phyloP scores from a whole-genome alignment of 2,329 filamentous ascomycete genomes.

The Fusarium nematophilum region DNA sequence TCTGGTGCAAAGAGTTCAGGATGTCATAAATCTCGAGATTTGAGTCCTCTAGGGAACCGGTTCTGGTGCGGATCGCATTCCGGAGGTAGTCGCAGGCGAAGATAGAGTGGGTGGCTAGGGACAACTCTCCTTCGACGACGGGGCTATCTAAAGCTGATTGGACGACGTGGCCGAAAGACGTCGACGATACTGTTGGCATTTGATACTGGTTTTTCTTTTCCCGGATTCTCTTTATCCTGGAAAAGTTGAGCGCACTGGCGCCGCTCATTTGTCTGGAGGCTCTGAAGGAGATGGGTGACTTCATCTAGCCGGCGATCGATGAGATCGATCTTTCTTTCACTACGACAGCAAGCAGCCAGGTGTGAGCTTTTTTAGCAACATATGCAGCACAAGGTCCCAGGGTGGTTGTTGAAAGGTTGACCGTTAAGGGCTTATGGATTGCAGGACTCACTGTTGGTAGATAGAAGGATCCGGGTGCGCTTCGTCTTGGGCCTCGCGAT shows the following conservation, averaged over 20 bases:
- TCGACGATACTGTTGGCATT: slow-evolving; percentile 20
- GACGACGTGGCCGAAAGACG: slow-evolving; percentile 31
- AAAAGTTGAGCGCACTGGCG: slow-evolving; percentile 12
- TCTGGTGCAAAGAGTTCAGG: slow-evolving; percentile 48
- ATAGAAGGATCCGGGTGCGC: slow-evolving; percentile 51
- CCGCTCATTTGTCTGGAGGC: slow-evolving; percentile 45
- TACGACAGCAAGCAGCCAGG: slow-evolving; percentile 14
- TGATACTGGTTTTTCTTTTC: no score
- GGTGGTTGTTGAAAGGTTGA: no score
- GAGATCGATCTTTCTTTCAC: slow-evolving; percentile 53
- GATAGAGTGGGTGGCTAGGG: slow-evolving; percentile 57
- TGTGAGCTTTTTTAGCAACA: slow-evolving; percentile 1
- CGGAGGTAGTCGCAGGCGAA: slow-evolving; percentile 59
- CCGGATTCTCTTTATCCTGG: slow-evolving; percentile 24
- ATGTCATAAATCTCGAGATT: slow-evolving; percentile 50
- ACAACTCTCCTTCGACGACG: slow-evolving; percentile 58
- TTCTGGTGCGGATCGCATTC: slow-evolving; percentile 46
- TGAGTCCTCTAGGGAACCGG: slow-evolving; percentile 40
- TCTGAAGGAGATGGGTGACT: slow-evolving; percentile 49
- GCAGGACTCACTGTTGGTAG: slow-evolving; percentile 51
- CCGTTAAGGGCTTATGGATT: background rate
- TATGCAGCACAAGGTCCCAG: no score
- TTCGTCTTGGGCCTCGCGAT: slow-evolving; percentile 50
- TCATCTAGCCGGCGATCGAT: slow-evolving; percentile 51
- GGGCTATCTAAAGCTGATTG: slow-evolving; percentile 41